phyloP scores from a whole-genome alignment of 2,329 filamentous ascomycete species.

The Aspergillus arachidicola region DNA sequence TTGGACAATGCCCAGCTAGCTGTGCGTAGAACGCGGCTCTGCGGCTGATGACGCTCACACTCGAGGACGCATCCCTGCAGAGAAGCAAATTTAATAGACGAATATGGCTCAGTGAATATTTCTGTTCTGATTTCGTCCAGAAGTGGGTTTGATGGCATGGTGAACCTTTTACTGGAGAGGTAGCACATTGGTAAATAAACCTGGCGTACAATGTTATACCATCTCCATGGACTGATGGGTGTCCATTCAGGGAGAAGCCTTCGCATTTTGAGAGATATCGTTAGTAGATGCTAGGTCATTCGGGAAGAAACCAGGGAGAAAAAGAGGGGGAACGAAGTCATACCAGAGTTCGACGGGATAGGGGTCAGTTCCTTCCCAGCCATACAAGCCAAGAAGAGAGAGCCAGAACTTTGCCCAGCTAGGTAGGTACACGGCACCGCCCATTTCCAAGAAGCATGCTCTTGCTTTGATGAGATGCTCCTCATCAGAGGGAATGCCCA shows the following conservation, averaged over 20 bases:
- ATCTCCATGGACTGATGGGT: conserved; percentile 1
- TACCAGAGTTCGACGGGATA: conserved; percentile 5
- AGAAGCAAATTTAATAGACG: not conserved
- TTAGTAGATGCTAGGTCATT: not conserved
- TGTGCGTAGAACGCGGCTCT: not conserved
- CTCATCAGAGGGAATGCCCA: not conserved
- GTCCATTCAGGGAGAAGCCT: conserved; percentile 5
- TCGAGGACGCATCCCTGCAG: not conserved
- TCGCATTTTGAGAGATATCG: not conserved
- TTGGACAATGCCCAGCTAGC: conserved; percentile 1
- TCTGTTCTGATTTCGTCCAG: not conserved
- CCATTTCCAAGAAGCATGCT: not conserved
- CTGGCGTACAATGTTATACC: not conserved
- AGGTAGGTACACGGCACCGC: not conserved
- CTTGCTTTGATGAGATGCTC: not conserved
- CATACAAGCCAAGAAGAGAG: conserved; percentile 3
- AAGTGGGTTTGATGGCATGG: not conserved
- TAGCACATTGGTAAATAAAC: not conserved
- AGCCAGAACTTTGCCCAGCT: conserved; percentile 7
- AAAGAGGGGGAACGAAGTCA: not conserved
- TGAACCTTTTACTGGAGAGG: not conserved
- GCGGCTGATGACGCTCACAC: not conserved
- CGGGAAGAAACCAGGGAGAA: not conserved
- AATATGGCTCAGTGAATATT: not conserved
- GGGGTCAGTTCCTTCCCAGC: conserved; percentile 2